phyloP scores from a whole-genome alignment of 805 yeast species.

The Candida ortonii region DNA sequence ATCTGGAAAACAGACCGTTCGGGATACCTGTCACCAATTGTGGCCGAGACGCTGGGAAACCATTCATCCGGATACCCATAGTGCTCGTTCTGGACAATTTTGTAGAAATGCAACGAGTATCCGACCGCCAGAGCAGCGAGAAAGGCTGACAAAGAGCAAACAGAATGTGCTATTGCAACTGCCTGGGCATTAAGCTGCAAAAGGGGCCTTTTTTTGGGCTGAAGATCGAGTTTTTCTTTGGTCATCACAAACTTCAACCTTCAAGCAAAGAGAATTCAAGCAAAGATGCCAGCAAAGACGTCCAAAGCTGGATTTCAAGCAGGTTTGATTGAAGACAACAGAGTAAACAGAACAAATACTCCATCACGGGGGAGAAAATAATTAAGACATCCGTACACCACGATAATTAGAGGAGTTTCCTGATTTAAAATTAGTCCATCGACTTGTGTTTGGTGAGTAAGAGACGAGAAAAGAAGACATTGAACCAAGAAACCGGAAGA shows the following conservation, averaged over 20 bases:
- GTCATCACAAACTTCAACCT: too few species aligned
- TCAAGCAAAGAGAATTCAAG: too few species aligned
- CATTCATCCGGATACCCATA: slow-evolving; percentile 96
- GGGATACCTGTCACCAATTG: slow-evolving; percentile 96
- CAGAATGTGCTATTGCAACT: slow-evolving; percentile 69
- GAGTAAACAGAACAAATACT: too few species aligned
- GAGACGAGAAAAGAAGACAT: background rate
- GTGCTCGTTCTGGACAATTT: slow-evolving; percentile 82
- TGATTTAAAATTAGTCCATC: too few species aligned
- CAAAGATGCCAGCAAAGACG: too few species aligned
- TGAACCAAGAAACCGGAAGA: too few species aligned
- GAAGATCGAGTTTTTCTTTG: too few species aligned
- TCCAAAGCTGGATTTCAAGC: too few species aligned
- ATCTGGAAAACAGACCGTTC: slow-evolving; percentile 91
- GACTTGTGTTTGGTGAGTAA: background rate
- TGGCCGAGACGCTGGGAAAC: slow-evolving; percentile 97
- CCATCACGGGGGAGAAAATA: too few species aligned
- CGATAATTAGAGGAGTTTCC: too few species aligned
- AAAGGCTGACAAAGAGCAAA: slow-evolving; percentile 73
- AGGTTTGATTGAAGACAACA: too few species aligned
- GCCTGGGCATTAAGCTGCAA: slow-evolving; percentile 55
- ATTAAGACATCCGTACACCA: too few species aligned
- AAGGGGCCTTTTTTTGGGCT: slow-evolving; percentile 17
- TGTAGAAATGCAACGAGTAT: slow-evolving; percentile 71
- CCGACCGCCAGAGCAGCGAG: slow-evolving; percentile 73